Evolutionary conservation across 768 basidiomycete species (phyloP), one percentile per base, ranked within the genome.

Genomic region (Brasilioporus rufonigricans): DNA sequence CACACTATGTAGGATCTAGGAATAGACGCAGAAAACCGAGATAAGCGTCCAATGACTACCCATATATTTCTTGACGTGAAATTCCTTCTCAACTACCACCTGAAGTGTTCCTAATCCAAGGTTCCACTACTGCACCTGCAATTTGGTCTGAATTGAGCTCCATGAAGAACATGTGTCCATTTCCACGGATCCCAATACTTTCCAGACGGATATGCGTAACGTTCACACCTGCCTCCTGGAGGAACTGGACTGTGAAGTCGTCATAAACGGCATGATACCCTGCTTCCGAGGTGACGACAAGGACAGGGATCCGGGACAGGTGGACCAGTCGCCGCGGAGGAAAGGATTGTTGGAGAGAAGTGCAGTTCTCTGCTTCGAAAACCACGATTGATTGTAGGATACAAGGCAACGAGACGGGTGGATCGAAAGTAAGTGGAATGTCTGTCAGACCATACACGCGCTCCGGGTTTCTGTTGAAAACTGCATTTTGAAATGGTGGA

Each of bases 101-200:
- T n/a, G 64, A 26, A n/a, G 46, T 58, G 9, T 53, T 48, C 32
- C 55, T 57, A 32, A 77, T 64, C 80, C 79, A 80, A 48, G 64
- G 65, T 41, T 73, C 62, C 23, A 79, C 66, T 5, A 80, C 75
- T 23, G 59, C 52, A 6, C 70, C 73, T 13, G 66, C 78, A 35
- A 82, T 78, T 44, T 73, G 69, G 35, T 75, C 52, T 11, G 66
- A 73, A 60, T 82, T 82, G 53, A 71, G 74, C 52, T 82, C 80
- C 76, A 82, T 78, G 56, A 81, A 80, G 68, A 82, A 75, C 75
- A 82, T 76, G 65, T 82, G 80, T 2, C 77, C 80, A 58, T 82
- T 82, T 40, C 80, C 80, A 48, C 66, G 73, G 23, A 82, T 77
- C 9, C 80, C 80, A 2, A 77, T 57, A 29, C 72, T 70, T n/a